These are phyloP conservation scores for Penicillium salamii DNA, from an alignment of 495 filamentous ascomycete species.

Conservation along the genomic window DNA sequence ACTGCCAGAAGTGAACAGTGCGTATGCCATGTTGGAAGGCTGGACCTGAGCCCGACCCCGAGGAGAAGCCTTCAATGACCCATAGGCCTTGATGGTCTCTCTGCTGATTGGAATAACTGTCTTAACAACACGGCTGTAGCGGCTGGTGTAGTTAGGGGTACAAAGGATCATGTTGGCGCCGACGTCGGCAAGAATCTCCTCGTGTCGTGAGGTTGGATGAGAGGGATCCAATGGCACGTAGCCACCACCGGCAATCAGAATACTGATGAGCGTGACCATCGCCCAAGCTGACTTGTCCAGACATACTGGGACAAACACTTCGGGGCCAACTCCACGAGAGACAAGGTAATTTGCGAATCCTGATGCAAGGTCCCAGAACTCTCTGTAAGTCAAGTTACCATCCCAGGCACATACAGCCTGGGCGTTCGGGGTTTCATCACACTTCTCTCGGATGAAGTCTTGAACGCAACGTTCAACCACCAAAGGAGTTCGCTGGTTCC, in stretches of 20 bases:
- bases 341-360: constrained; percentile 36
- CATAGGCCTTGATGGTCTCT: constrained; percentile 34
- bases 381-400: constrained; percentile 39
- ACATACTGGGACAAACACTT: constrained; percentile 53
- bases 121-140: constrained; percentile 29
- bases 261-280: constrained; percentile 48
- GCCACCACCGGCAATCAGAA: constrained; percentile 56
- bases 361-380: constrained; percentile 35
- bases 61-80: constrained; percentile 13
- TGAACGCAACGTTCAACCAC: constrained; percentile 47
- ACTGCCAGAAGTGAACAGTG: constrained; percentile 51
- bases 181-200: constrained; percentile 40
- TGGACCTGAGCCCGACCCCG: constrained; percentile 4
- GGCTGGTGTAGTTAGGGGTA: constrained; percentile 29
- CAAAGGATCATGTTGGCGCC: constrained; percentile 39
- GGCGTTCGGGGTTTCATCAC: constrained; percentile 27
- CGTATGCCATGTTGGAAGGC: constrained; percentile 37
- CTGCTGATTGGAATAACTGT: constrained; percentile 37
- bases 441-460: constrained; percentile 34
- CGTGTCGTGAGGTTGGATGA: constrained; percentile 48
- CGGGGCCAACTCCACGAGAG: constrained; percentile 46
- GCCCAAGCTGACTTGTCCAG: constrained; percentile 57
- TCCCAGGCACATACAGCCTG: constrained; percentile 44
- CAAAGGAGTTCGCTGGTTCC: constrained; percentile 28
- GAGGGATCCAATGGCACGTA: constrained; percentile 58